Conservation (phyloP, 306 rosid species). For the Canavalia ensiformis region DNA sequence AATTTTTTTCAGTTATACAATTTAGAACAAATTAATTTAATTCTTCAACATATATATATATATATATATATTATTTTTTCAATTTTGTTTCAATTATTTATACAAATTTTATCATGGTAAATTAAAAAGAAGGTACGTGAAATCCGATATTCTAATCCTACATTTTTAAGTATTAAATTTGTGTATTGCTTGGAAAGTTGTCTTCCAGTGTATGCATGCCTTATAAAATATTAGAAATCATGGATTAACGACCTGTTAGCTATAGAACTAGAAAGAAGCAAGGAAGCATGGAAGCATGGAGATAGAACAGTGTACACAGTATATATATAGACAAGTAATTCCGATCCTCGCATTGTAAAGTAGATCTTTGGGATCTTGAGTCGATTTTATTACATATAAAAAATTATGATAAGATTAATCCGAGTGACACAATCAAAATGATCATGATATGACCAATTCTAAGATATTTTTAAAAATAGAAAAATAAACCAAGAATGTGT, state of each 20-base stretch:
- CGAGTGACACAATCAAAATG: conserved; percentile 4
- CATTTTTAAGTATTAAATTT: too few species aligned
- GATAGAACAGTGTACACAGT: neutral
- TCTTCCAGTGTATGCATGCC: neutral
- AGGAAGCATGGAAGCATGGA: neutral
- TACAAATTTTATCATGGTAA: too few species aligned
- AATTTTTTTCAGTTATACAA: too few species aligned
- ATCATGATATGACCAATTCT: conserved; percentile 16
- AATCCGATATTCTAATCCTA: too few species aligned
- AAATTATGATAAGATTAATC: neutral
- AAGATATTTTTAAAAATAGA: neutral
- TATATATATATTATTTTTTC: too few species aligned
- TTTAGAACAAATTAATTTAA: too few species aligned
- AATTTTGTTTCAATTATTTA: too few species aligned
- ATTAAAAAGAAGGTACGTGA: too few species aligned
- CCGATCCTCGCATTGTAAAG: neutral
- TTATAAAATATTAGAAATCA: neutral
- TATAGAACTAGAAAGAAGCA: neutral
- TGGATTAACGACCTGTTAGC: neutral
- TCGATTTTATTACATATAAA: conserved; percentile 2
- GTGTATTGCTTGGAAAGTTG: neutral
- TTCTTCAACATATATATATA: too few species aligned
- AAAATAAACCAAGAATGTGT: neutral
- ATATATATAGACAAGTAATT: neutral
- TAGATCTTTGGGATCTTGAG: neutral